These are phyloP conservation scores for Solanum piurae DNA, from an alignment of 257 asterid species.

Conservation along the genomic window DNA sequence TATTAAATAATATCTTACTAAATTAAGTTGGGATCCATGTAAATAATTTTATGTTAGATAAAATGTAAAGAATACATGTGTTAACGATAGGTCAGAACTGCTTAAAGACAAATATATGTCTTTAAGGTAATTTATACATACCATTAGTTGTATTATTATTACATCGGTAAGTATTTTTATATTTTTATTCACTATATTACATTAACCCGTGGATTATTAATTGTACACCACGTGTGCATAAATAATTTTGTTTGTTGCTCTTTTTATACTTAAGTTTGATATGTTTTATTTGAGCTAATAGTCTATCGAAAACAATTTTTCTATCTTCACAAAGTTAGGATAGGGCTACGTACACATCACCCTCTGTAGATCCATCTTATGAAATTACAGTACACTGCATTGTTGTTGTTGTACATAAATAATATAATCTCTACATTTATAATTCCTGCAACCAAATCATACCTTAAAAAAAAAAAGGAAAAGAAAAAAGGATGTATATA, in stretches of 20 bases:
- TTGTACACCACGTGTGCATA: not conserved
- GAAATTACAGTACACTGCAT: too few species aligned
- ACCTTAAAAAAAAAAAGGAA: not conserved
- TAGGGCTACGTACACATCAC: too few species aligned
- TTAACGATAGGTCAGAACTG: not conserved
- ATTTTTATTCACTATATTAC: not conserved
- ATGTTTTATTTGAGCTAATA: not conserved
- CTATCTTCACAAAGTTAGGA: rapidly evolving
- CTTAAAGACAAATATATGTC: not conserved
- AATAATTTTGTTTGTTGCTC: not conserved
- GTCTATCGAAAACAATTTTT: too few species aligned
- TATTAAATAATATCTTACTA: not conserved
- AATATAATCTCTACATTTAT: not conserved
- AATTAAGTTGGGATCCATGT: not conserved
- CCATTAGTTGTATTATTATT: not conserved
- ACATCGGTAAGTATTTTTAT: not conserved
- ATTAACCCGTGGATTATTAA: not conserved
- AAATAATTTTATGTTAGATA: not conserved
- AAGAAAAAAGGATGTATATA: not conserved
- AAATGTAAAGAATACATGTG: not conserved
- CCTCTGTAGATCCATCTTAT: too few species aligned
- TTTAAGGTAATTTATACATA: not conserved
- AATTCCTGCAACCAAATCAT: not conserved
- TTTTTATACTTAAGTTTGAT: not conserved
- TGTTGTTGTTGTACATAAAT: not conserved